A percentile compares a stretch with the other conserved stretches of the same genome.
Conservation (phyloP, 2,329 filamentous ascomycete genomes). For the Colletotrichum zoysiae region DNA sequence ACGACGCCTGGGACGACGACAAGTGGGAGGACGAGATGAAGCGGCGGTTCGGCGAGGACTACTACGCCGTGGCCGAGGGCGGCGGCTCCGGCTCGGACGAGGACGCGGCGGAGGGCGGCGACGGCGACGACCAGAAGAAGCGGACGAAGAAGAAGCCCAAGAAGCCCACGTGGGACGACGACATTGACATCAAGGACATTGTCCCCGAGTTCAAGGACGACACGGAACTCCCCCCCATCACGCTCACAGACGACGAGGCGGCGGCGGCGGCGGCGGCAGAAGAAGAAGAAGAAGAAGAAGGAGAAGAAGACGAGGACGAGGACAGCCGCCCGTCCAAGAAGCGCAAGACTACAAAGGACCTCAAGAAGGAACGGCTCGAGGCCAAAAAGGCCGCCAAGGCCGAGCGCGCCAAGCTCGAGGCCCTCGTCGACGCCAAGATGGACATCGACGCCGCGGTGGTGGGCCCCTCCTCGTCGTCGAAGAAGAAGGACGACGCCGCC, state of each 20-base stretch:
- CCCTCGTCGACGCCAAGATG: conserved; percentile 85
- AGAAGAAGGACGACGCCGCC: conserved; percentile 28
- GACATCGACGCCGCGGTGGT: conserved; percentile 76
- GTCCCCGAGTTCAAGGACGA: conserved; percentile 87
- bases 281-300: conserved; percentile 50
- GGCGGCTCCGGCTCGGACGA: conserved; percentile 73
- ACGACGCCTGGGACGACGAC: conserved; percentile 89
- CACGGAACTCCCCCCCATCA: conserved; percentile 63
- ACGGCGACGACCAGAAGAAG: conserved; percentile 58
- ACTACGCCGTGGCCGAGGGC: conserved; percentile 82
- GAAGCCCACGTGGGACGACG: conserved; percentile 95
- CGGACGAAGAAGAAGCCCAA: conserved; percentile 76
- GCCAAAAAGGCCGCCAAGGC: conserved; percentile 80
- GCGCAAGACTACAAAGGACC: conserved; percentile 70
- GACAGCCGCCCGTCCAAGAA: conserved; percentile 63
- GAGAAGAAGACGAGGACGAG: conserved; percentile 57
- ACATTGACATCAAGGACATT: conserved; percentile 96
- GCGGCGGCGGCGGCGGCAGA: conserved; percentile 48
- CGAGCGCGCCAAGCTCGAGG: conserved; percentile 86
- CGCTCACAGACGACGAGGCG: conserved; percentile 67
- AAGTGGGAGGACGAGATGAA: conserved; percentile 93
- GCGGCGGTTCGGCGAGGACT: conserved; percentile 88
- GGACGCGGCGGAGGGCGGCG: conserved; percentile 60
- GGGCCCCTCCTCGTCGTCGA: conserved; percentile 53
- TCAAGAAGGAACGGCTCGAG: conserved; percentile 69